A percentile compares a stretch with the other conserved stretches of the same genome.
Conservation (phyloP, 2,329 filamentous ascomycete species). For the Rasamsonia emersonii region DNA sequence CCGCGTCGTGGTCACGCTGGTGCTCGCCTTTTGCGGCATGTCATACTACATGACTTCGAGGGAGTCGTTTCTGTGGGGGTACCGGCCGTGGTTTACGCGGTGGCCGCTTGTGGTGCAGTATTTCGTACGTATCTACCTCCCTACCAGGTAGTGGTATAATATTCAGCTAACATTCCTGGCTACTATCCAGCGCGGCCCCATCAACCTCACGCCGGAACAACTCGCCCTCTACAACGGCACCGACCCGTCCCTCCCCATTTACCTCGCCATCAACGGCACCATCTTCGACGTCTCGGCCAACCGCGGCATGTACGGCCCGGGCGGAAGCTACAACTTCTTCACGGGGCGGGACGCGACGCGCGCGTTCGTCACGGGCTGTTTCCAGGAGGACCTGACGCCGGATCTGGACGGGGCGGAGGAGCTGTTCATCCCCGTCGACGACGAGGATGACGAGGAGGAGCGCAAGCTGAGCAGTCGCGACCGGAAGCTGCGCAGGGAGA, state of each 20-base stretch:
- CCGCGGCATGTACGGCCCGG: constrained; percentile 61
- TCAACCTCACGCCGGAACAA: constrained; percentile 65
- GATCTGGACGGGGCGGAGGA: constrained; percentile 82
- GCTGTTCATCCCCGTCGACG: constrained; percentile 66
- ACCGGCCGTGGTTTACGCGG: constrained; percentile 53
- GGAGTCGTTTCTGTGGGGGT: constrained; percentile 62
- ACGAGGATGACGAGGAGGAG: constrained; percentile 40
- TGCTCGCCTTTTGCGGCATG: constrained; percentile 57
- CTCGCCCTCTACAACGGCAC: constrained; percentile 69
- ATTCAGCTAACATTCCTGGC: too few species aligned
- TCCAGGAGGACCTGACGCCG: constrained; percentile 70
- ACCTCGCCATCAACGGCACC: constrained; percentile 69
- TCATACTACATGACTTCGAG: constrained; percentile 70
- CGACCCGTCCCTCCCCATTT: constrained; percentile 67
- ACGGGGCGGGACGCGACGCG: constrained; percentile 78
- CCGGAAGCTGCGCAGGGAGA: constrained; percentile 46
- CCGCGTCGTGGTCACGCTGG: constrained; percentile 58
- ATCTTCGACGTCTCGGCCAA: constrained; percentile 57
- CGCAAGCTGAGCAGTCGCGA: constrained; percentile 26
- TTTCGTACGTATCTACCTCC: constrained; percentile 42
- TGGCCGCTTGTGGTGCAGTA: constrained; percentile 51
- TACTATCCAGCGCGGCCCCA: constrained; percentile 44
- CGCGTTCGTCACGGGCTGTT: constrained; percentile 88
- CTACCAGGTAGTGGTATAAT: too few species aligned
- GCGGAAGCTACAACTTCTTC: constrained; percentile 80